These are phyloP conservation scores for Phytomonas francai DNA, from an alignment of 208 protist genomes.

Conservation along the genomic window DNA sequence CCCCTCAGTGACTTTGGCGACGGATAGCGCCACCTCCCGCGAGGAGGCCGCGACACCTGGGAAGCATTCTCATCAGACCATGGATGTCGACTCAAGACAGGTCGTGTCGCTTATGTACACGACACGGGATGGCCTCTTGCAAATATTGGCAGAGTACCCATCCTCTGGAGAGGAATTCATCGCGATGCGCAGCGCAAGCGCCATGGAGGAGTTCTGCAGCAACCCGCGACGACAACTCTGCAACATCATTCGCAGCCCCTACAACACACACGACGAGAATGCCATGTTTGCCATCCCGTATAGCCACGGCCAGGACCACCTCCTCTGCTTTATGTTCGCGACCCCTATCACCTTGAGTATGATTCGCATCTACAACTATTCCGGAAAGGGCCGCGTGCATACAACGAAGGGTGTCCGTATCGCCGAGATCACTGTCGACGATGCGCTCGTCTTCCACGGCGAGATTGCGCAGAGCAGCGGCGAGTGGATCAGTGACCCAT, in stretches of 20 bases:
- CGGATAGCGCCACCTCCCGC: not conserved
- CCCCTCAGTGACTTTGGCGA: slow-evolving; percentile 4
- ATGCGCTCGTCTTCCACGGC: slow-evolving; percentile 39
- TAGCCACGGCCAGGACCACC: slow-evolving; percentile 43
- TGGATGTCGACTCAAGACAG: not conserved
- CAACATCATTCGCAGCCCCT: slow-evolving; percentile 66
- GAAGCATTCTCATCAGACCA: not conserved
- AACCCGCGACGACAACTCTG: slow-evolving; percentile 38
- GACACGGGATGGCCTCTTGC: slow-evolving; percentile 10
- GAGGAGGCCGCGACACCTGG: not conserved
- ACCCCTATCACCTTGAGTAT: slow-evolving; percentile 47
- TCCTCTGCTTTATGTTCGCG: slow-evolving; percentile 63
- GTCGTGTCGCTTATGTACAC: not conserved
- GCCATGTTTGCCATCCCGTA: slow-evolving; percentile 85
- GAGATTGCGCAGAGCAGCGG: slow-evolving; percentile 56
- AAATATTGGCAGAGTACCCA: slow-evolving; percentile 20
- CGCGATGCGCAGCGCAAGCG: slow-evolving; percentile 3
- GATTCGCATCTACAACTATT: slow-evolving; percentile 89
- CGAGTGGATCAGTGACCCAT: slow-evolving; percentile 11
- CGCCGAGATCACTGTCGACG: slow-evolving; percentile 78
- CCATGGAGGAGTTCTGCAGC: slow-evolving; percentile 9
- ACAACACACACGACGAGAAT: slow-evolving; percentile 80
- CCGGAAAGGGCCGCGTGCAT: slow-evolving; percentile 83
- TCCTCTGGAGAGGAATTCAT: slow-evolving; percentile 17
- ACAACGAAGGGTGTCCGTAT: slow-evolving; percentile 69